Evolutionary conservation across 805 yeast species (phyloP), one percentile per base, ranked within the genome.

Genomic region (Wickerhamiella qilinensis): DNA sequence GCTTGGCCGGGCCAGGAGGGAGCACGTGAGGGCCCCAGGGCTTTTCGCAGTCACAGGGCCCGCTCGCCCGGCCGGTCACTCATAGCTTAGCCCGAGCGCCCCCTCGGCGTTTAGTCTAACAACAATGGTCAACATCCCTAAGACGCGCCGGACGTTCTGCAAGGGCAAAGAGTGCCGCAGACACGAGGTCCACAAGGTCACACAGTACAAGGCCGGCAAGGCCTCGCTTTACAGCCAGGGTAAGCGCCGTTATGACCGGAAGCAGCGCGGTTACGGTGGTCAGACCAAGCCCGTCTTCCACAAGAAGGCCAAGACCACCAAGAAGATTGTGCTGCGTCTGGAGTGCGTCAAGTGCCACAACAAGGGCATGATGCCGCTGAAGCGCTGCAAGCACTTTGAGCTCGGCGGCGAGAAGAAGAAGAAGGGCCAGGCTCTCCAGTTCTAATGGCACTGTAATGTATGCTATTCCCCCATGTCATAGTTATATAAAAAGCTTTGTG

Each of bases 221-320:
- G 97, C 98, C 67, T 88, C 97, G 53, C 78, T 86, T 62, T 85
- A 77, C 65, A 95, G 97, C 59, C 97, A 91, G 75, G 99, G 99
- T 80, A 91, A 93, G 88, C 85, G 99, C 78, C 86, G 99, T 77
- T 91, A 91, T 76, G 98, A 91, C 88, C 94, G 99, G 74, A 91
- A 91, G 73, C 98, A 91, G 76, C 67, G 81, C 62, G 98, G 98
- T 85, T 91, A 77, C 74, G 99, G 99, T 83, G 99, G 99, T 83
- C 99, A 91, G 76, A 91, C 98, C 73, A 91, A 85, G 77, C 98
- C 78, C 66, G 80, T 91, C 73, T 91, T 91, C 96, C 97, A 85
- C 82, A 91, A 91, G 83, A 91, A 91, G 73, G 98, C 98, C 62
- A 91, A 91, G 85, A 91, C 97, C 59, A 91, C 98, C 77, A 91